A percentile compares a stretch with the other conserved stretches of the same genome.
Conservation (phyloP, 1,139 yeast genomes). For the Yamadazyma atlantica region DNA sequence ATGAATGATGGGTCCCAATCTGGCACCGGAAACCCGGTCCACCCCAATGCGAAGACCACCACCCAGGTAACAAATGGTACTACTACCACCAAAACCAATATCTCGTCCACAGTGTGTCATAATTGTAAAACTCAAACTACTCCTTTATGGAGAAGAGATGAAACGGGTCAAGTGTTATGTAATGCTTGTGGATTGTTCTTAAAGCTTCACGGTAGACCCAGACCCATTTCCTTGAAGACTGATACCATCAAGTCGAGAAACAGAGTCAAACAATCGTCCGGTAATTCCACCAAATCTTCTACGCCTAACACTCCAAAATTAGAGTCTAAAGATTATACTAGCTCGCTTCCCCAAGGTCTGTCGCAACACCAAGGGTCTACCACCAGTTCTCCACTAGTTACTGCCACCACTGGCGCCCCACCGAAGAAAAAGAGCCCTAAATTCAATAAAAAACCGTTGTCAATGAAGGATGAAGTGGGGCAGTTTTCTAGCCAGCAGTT, state of each 20-base stretch:
- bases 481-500: constrained; percentile 11
- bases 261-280: constrained; percentile 53
- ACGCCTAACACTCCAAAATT: constrained; percentile 49
- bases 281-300: constrained; percentile 26
- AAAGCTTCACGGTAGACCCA: constrained; percentile 86
- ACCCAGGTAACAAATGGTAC: constrained; percentile 45
- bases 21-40: constrained; percentile 25
- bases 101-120: constrained; percentile 73
- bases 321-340: constrained; percentile 35
- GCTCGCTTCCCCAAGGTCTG: constrained; percentile 1
- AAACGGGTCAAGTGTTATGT: constrained; percentile 87
- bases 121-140: constrained; percentile 92
- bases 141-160: constrained; percentile 94
- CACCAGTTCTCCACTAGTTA: constrained; percentile 6
- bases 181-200: constrained; percentile 94
- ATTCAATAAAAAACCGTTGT: constrained; percentile 20
- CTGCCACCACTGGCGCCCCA: constrained; percentile 4
- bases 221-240: constrained; percentile 88
- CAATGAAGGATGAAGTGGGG: neutral
- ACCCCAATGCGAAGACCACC: constrained; percentile 52
- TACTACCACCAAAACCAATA: constrained; percentile 48
- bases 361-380: constrained; percentile 4
- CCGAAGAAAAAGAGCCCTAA: constrained; percentile 33
- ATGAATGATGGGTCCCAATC: neutral
- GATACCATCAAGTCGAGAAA: constrained; percentile 90